Percentiles rank a stretch among this genome's conserved stretches.
These are phyloP conservation scores for Kodamaea sagamina DNA, from an alignment of 805 yeast genomes.

Conservation along the genomic window DNA sequence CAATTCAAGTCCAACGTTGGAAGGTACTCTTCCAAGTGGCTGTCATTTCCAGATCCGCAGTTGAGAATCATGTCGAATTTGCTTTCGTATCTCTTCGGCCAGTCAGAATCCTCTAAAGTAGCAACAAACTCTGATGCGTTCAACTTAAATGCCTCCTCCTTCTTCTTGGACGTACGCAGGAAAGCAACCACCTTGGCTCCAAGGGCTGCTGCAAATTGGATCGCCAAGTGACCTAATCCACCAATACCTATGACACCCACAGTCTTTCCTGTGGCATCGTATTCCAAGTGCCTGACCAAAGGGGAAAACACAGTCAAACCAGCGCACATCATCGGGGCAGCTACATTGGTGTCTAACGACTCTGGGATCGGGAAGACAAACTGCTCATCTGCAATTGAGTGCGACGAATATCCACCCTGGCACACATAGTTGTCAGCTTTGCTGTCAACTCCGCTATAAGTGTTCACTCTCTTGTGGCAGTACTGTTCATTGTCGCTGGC, in stretches of 20 bases:
- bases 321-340: slow-evolving; percentile 59
- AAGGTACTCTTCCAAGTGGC: slow-evolving; percentile 22
- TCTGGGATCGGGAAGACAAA: slow-evolving; percentile 54
- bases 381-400: slow-evolving; percentile 43
- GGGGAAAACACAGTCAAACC: slow-evolving; percentile 59
- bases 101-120: slow-evolving; percentile 40
- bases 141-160: slow-evolving; percentile 50
- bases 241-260: slow-evolving; percentile 68
- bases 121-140: slow-evolving; percentile 61
- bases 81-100: slow-evolving; percentile 26
- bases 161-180: slow-evolving; percentile 52
- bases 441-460: slow-evolving; percentile 51
- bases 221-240: slow-evolving; percentile 67
- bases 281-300: slow-evolving; percentile 43
- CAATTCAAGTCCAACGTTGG: slow-evolving; percentile 25
- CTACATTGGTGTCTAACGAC: slow-evolving; percentile 37
- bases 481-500: slow-evolving; percentile 39
- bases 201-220: slow-evolving; percentile 58
- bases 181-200: slow-evolving; percentile 64
- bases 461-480: slow-evolving; percentile 51
- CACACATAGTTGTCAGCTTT: slow-evolving; percentile 27
- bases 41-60: slow-evolving; percentile 43
- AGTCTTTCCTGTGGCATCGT: slow-evolving; percentile 34
- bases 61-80: slow-evolving; percentile 49
- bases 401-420: slow-evolving; percentile 54